Percentiles rank a stretch among this genome's conserved stretches.
These are phyloP conservation scores for Cucumis hystrix DNA, from an alignment of 306 rosid genomes.

Conservation along the genomic window DNA sequence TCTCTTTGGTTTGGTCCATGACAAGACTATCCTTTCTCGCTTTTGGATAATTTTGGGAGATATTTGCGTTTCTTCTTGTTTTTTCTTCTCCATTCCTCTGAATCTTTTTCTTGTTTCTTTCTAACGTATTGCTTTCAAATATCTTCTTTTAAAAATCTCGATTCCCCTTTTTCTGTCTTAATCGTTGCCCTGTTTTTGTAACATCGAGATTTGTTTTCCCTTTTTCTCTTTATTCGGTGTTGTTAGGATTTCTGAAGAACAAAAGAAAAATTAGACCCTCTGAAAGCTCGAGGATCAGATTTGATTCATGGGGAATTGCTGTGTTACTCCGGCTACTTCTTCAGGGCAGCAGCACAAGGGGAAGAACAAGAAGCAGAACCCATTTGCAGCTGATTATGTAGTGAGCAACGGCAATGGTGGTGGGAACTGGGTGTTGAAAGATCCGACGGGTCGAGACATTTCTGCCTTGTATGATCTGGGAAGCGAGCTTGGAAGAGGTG, in stretches of 20 bases:
- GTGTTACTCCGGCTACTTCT: conserved; percentile 12
- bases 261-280: background rate
- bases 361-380: conserved; percentile 16
- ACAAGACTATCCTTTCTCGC: background rate
- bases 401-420: conserved; percentile 16
- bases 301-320: conserved; percentile 24
- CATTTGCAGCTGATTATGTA: conserved; percentile 12
- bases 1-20: background rate
- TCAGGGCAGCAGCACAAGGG: conserved; percentile 3
- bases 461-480: conserved; percentile 10
- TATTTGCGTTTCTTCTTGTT: background rate
- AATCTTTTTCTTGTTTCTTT: background rate
- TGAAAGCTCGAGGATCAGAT: conserved; percentile 2
- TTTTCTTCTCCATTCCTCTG: background rate
- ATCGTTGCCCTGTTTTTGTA: background rate
- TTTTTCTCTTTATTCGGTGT: background rate
- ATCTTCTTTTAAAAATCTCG: background rate
- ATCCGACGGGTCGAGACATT: conserved; percentile 18
- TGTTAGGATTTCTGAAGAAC: background rate
- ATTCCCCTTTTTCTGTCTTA: background rate
- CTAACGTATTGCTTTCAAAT: background rate
- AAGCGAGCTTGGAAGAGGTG: conserved; percentile 21
- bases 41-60: conserved; percentile 4
- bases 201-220: background rate
- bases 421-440: conserved; percentile 14